Evolutionary conservation across 768 basidiomycete species (phyloP).

Genomic region (Tylopilus felleus): DNA sequence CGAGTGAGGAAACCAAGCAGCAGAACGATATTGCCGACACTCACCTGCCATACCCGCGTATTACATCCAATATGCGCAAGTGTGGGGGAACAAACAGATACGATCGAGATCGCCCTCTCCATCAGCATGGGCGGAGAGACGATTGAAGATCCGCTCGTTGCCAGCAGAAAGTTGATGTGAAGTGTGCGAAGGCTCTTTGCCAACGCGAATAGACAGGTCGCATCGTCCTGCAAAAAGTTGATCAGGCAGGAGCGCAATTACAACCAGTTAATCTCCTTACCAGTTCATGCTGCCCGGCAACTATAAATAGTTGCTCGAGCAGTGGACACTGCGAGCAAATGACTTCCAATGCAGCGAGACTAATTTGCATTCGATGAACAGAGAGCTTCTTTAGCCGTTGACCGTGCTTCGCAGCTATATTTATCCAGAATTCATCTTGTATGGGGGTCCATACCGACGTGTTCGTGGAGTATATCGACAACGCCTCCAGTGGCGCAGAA

Average conservation of each 20-base stretch:
- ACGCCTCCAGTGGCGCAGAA: constrained; percentile 48
- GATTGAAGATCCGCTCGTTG: constrained; percentile 12
- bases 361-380: constrained; percentile 60
- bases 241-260: not conserved
- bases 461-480: constrained; percentile 61
- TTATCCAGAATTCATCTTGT: constrained; percentile 48
- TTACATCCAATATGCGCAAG: constrained; percentile 66
- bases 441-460: constrained; percentile 38
- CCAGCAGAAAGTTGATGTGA: constrained; percentile 55
- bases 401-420: constrained; percentile 50
- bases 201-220: constrained; percentile 35
- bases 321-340: constrained; percentile 53
- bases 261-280: constrained; percentile 31
- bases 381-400: constrained; percentile 53
- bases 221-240: constrained; percentile 14
- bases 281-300: constrained; percentile 43
- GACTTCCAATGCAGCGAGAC: constrained; percentile 43
- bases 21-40: not conserved
- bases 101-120: constrained; percentile 43
- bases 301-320: constrained; percentile 65
- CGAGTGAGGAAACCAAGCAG: not conserved
- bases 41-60: constrained; percentile 68
- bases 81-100: constrained; percentile 46
- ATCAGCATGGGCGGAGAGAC: constrained; percentile 19
- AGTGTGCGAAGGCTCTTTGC: constrained; percentile 50